These are phyloP conservation scores for Nicotiana otophora DNA, from an alignment of 257 asterid genomes.

Conservation along the genomic window DNA sequence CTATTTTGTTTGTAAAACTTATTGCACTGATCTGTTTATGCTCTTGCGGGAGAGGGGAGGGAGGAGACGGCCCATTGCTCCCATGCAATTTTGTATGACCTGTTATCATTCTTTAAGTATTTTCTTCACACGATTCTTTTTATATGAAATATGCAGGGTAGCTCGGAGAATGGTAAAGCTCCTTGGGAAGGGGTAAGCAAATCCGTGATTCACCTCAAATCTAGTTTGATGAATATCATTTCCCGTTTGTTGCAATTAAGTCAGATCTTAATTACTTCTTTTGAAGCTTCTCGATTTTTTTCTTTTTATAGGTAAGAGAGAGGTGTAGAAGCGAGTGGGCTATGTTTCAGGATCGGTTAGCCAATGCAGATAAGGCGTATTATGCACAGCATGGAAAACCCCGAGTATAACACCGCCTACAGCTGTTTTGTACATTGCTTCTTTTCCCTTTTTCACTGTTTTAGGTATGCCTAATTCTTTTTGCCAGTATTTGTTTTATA, in stretches of 20 bases:
- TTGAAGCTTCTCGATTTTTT: neutral
- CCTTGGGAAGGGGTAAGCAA: slow-evolving; percentile 25
- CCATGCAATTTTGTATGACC: neutral
- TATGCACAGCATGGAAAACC: slow-evolving; percentile 12
- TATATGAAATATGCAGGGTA: slow-evolving; percentile 11
- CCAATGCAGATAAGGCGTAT: slow-evolving; percentile 21
- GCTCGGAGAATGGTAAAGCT: slow-evolving; percentile 17
- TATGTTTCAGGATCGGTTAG: slow-evolving; percentile 24
- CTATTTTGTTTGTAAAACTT: neutral
- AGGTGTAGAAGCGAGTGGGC: slow-evolving; percentile 28
- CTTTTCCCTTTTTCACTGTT: neutral
- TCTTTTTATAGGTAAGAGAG: slow-evolving; percentile 17
- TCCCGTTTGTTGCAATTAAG: neutral
- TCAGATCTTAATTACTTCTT: neutral
- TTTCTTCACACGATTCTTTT: neutral
- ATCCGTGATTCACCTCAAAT: neutral
- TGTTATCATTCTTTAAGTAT: neutral
- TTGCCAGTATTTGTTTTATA: neutral
- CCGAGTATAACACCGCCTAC: neutral
- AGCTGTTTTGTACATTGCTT: slow-evolving; percentile 15
- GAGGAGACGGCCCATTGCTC: neutral
- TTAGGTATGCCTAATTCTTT: neutral
- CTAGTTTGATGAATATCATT: neutral
- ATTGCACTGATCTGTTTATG: neutral
- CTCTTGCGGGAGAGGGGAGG: too few relatives aligned